Conservation (phyloP, 495 filamentous ascomycete genomes). For the Xylaria palmicola region DNA sequence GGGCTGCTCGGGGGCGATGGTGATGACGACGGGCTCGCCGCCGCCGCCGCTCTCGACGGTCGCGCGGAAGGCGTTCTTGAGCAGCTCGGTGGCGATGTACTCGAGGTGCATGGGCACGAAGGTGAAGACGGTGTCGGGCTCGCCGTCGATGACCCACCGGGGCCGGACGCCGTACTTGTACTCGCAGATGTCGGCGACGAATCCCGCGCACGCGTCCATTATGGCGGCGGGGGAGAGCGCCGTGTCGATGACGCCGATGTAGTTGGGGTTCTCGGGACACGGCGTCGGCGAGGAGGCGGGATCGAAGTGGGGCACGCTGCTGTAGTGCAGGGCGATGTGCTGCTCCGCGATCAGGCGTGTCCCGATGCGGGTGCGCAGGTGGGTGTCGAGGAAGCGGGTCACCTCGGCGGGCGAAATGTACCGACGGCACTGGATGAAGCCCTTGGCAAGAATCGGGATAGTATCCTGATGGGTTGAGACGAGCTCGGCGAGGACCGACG, state of each 20-base stretch:
- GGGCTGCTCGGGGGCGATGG: slow-evolving; percentile 82
- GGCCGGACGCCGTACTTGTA: slow-evolving; percentile 91
- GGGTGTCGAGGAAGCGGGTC: slow-evolving; percentile 88
- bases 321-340: slow-evolving; percentile 89
- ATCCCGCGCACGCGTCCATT: slow-evolving; percentile 77
- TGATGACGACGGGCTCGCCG: slow-evolving; percentile 79
- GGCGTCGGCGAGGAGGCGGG: slow-evolving; percentile 41
- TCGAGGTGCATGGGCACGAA: slow-evolving; percentile 94
- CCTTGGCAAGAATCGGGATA: slow-evolving; percentile 85
- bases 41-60: slow-evolving; percentile 66
- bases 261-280: slow-evolving; percentile 60
- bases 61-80: slow-evolving; percentile 96
- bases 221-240: slow-evolving; percentile 77
- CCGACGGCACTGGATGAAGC: slow-evolving; percentile 86
- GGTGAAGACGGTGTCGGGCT: slow-evolving; percentile 77
- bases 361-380: slow-evolving; percentile 89
- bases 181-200: slow-evolving; percentile 95
- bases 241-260: slow-evolving; percentile 97
- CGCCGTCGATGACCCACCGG: slow-evolving; percentile 74
- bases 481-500: slow-evolving; percentile 86
- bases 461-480: slow-evolving; percentile 92
- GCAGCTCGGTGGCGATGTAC: slow-evolving; percentile 92
- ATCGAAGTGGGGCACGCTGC: slow-evolving; percentile 66
- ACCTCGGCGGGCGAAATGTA: slow-evolving; percentile 81
- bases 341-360: slow-evolving; percentile 94